Conservation (phyloP, 2,329 filamentous ascomycete genomes). For the Venturia oleaginea region DNA sequence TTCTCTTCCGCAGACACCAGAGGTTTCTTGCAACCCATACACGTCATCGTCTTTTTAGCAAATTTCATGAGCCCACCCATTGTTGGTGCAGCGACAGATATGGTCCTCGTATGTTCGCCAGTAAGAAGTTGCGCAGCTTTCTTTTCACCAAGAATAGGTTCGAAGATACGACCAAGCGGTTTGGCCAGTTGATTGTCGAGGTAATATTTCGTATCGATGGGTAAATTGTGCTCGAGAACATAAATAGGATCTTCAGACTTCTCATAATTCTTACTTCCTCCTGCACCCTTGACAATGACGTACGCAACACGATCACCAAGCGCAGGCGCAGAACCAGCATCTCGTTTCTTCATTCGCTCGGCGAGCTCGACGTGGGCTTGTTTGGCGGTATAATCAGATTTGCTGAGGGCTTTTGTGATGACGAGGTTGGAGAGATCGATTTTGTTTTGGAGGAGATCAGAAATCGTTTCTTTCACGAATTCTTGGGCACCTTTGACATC, state of each 20-base stretch:
- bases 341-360: conserved; percentile 92
- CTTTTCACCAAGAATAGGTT: conserved; percentile 90
- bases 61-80: conserved; percentile 98
- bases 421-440: conserved; percentile 98
- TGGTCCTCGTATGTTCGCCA: conserved; percentile 89
- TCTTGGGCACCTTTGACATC: conserved; percentile 87
- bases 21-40: conserved; percentile 98
- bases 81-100: conserved; percentile 83
- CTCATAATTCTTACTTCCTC: conserved; percentile 90
- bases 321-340: conserved; percentile 84
- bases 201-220: conserved; percentile 97
- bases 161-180: conserved; percentile 89
- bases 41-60: conserved; percentile 93
- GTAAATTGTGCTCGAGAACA: conserved; percentile 93
- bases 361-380: conserved; percentile 95
- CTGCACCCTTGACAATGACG: conserved; percentile 88
- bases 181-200: conserved; percentile 97
- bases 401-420: conserved; percentile 94
- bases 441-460: conserved; percentile 92
- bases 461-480: conserved; percentile 95
- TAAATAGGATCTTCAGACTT: conserved; percentile 95
- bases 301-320: conserved; percentile 96
- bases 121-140: conserved; percentile 79
- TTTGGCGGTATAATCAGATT: conserved; percentile 71
- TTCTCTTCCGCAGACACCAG: conserved; percentile 70